A percentile compares a stretch with the other conserved stretches of the same genome.
phyloP scores from a whole-genome alignment of 73 alveolate species.

The Uronychia binucleata region DNA sequence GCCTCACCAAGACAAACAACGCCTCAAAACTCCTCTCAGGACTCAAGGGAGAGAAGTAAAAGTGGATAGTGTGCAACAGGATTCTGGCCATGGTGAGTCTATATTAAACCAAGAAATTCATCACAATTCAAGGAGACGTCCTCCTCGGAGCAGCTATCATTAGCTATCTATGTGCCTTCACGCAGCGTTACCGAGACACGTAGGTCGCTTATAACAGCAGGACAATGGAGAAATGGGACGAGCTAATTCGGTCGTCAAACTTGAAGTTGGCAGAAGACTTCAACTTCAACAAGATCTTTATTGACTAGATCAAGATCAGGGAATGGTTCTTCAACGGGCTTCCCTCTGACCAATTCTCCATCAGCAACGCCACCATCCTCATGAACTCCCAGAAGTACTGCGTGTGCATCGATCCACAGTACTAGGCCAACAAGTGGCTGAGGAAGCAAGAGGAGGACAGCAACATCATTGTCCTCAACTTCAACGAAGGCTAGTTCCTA shows the following conservation, averaged over 20 bases:
- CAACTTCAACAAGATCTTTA: conserved; percentile 88
- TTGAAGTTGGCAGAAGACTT: conserved; percentile 67
- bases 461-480: conserved; percentile 33
- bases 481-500: conserved; percentile 73
- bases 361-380: conserved; percentile 98
- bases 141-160: conserved; percentile 96
- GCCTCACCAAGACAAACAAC: conserved; percentile 43
- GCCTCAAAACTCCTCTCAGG: conserved; percentile 66
- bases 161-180: conserved; percentile 98
- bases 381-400: conserved; percentile 96
- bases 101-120: conserved; percentile 32
- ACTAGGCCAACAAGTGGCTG: conserved; percentile 97
- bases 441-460: conserved; percentile 54
- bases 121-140: conserved; percentile 79
- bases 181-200: conserved; percentile 96
- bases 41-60: conserved; percentile 71
- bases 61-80: conserved; percentile 70
- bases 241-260: conserved; percentile 28
- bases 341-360: conserved; percentile 97
- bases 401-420: conserved; percentile 98
- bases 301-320: conserved; percentile 98
- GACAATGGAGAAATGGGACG: conserved; percentile 88
- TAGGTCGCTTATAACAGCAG: conserved; percentile 41
- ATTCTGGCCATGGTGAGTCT: conserved; percentile 31
- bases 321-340: conserved; percentile 96